Evolutionary conservation across 2,329 filamentous ascomycete genomes (phyloP), one percentile per base, ranked within the genome.

Genomic region (Dactylellina parvicollis): DNA sequence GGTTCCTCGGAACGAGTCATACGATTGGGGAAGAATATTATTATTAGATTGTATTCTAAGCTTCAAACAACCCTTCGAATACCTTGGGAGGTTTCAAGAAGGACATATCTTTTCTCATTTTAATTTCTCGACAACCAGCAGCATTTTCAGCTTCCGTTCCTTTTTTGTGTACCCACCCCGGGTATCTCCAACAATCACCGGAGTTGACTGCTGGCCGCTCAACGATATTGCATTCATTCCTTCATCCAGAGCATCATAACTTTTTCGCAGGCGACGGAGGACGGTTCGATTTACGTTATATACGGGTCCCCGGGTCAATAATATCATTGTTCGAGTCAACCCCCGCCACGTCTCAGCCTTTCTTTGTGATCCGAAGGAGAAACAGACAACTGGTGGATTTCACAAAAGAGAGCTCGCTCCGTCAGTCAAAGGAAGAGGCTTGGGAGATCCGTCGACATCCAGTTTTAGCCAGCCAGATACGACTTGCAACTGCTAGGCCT

Each of bases 381-480:
- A 61, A 52, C 67, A 40, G 36, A 42, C 47, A 38, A 60, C 34
- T 22, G 61, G 14, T 55, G 44, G n/a, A 26, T 42, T 28, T 26
- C 20, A 12, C 20, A 26, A 32, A 44, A 46, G 40, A 59, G 59
- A 65, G 50, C 38, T 52, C 49, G 42, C 36, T 72, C 67, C 67
- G 67, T 52, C 26, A 47, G 47, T 65, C 59, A 60, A 64, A 72
- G 67, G 67, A 65, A 64, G 50, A 36, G 59, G 59, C 67, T 59
- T 72, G 54, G 52, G 44, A 60, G 30, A 65, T 55, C 42, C 66
- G 34, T 71, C 59, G 34, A 64, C 34, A 46, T 46, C 20, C 56
- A 69, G 54, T 55, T 62, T 61, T 56, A 44, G 49, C 38, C 47
- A 42, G 12, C n/a, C n/a, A n/a, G n/a, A n/a, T n/a, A n/a, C n/a